Evolutionary conservation across 768 basidiomycete genomes (phyloP), one percentile per base, ranked within the genome.

Genomic region (Ramaria rubella): DNA sequence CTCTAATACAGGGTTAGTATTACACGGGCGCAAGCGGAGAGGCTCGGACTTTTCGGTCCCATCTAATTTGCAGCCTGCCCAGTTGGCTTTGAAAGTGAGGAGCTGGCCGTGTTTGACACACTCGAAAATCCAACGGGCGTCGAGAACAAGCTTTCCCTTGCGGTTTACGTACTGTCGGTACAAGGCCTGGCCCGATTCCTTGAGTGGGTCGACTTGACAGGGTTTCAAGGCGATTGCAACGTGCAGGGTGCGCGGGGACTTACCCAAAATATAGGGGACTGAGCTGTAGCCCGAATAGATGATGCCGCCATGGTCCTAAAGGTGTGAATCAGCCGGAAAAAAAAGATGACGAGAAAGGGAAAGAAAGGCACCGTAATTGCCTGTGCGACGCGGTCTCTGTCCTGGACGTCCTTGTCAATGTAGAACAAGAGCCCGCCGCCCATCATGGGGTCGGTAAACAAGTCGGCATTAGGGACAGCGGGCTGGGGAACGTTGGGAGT

Each of bases 401-500:
- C 83, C 21, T 79, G 75, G 21, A 92, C 86, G 56, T 91, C 88
- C 62, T 88, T 86, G 63, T 90, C 87, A 64, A 93, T 76, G 71
- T 86, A 93, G 59, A 91, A 76, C 23, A 78, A 71, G 51, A 92
- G 77, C 2, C 88, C 82, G 1, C 76, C 81, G 63, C 90, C 90
- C 69, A 89, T 79, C 80, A 88, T 85, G 62, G 86, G 87, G 67
- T 93, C 90, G 49, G 90, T 73, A 66, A 93, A 93, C 55, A 92
- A 76, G 51, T 78, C 75, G 42, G 19, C 44, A 49, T 56, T 56
- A 2, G 45, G 12, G 29, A 45, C 14, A n/a, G 31, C 6, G 19
- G 55, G 19, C 23, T 30, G 55, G 27, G 21, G 19, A 46, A 21
- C 31, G 34, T 45, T 56, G 33, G 31, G 33, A 19, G 26, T 19